Evolutionary conservation across 2,329 filamentous ascomycete genomes (phyloP), one percentile per base, ranked within the genome.

Genomic region (Escovopsis sp.): DNA sequence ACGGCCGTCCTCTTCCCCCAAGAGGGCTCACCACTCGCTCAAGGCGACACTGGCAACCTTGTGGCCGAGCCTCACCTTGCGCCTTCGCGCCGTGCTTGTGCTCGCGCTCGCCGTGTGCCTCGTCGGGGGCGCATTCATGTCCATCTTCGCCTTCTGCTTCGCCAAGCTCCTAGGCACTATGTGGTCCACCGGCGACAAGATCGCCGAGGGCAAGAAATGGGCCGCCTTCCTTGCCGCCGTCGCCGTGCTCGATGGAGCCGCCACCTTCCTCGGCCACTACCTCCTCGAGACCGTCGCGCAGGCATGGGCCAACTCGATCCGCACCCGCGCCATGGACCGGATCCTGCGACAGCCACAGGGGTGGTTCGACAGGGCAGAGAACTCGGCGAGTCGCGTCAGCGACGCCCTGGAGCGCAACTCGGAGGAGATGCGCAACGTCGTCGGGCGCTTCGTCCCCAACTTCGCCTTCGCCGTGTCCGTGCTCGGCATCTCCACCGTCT

Each of bases 391-490:
- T 1, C 64, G 66, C 2, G 65, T 96, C 29, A 74, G 68, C 1
- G 76, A 83, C 40, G 79, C 70, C 31, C 66, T 96, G 0, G 84
- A 93, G 47, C 71, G 79, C 13, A 82, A 84, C 46, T 81, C 79
- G 0, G 86, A 96, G 51, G 85, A 94, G 50, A 87, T 90, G 72
- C 72, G 82, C 8, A 86, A 83, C 45, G 61, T 96, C 0, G 66
- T 93, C 0, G 80, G 82, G 2, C 72, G 80, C 2, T 93, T 94
- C 48, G 66, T 78, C 1, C 79, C 80, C 1, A 72, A 80, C 35
- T 55, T 79, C 1, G 63, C 87, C 12, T 71, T 79, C 9, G 76
- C 81, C 4, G 50, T 64, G 0, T 56, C 73, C 35, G 87, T 93
- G 67, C 65, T 82, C 14, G 38, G 59, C 1, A 68, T 79, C n/a